Evolutionary conservation across 345 rosid species (phyloP), one percentile per base, ranked within the genome.

Genomic region (Euclidium syriacum): DNA sequence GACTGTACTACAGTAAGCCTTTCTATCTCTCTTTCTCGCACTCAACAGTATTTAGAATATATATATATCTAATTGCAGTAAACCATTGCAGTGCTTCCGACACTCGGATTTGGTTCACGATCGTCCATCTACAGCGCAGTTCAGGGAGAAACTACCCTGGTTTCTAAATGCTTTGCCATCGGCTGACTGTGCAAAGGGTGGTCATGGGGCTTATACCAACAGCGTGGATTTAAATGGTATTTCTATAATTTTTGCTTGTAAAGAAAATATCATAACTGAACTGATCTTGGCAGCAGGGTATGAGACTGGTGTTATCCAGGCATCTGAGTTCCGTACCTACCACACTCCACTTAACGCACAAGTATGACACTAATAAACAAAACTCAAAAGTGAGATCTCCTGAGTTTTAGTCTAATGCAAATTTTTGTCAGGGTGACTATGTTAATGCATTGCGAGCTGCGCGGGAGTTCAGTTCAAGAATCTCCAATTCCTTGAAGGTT

Each of bases 131-230:
- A 89, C 95, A 4, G 54, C 29, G 36, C 97, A 92, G 58, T 89
- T 86, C 48, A 82, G 59, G 75, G 91, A 87, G 77, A 92, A 92
- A 77, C 86, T 89, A 52, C 96, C 96, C 36, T 89, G 91, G 94
- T 89, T 89, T 76, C 88, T 92, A 24, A 72, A 78, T 72, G 86
- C 98, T 19, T 69, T 91, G 70, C 98, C 98, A n/a, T 91, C 98
- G 19, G 92, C 98, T 72, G 98, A 92, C 65, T 92, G 98, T 80
- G 95, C 98, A 39, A 92, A 92, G 81, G 98, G 95, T 68, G 98
- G 98, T 56, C 98, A 82, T 73, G 98, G 96, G 70, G 98, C 98
- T 60, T 92, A 89, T 75, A 81, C 90, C 3, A 82, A 53, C 76
- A 88, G 96, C 67, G 81, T 88, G 62, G 89, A 91, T 69, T 79